phyloP scores from a whole-genome alignment of 768 basidiomycete genomes.

The Phylloporus sp. region DNA sequence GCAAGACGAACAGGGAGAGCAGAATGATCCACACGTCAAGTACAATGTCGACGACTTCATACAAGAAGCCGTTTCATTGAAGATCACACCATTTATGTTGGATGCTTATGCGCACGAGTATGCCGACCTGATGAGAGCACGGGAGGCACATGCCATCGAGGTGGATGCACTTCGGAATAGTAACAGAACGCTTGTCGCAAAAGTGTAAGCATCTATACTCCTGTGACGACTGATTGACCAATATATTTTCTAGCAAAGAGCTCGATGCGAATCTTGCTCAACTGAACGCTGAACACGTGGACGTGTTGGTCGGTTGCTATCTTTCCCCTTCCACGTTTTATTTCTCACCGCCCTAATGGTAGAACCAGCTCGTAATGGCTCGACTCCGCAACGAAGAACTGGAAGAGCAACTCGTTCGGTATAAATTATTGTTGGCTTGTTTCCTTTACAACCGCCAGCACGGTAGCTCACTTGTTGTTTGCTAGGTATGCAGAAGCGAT shows the following conservation, averaged over 20 bases:
- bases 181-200: constrained; percentile 69
- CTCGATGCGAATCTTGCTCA: constrained; percentile 77
- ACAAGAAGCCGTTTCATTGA: constrained; percentile 75
- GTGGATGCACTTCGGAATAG: constrained; percentile 77
- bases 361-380: constrained; percentile 90
- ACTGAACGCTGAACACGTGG: constrained; percentile 78
- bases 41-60: constrained; percentile 83
- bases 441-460: background rate
- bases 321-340: background rate
- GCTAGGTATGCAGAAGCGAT: constrained; percentile 67
- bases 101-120: constrained; percentile 88
- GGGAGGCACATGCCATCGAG: constrained; percentile 79
- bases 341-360: constrained; percentile 24
- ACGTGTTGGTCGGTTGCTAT: constrained; percentile 49
- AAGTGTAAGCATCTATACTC: constrained; percentile 59
- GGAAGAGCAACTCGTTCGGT: constrained; percentile 89
- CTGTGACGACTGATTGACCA: background rate
- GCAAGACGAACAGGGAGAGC: constrained; percentile 26
- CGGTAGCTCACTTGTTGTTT: background rate
- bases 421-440: constrained; percentile 70
- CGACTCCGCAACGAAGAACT: constrained; percentile 88
- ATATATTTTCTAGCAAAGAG: constrained; percentile 51
- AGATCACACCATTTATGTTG: constrained; percentile 94
- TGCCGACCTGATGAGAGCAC: constrained; percentile 68
- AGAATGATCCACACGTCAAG: constrained; percentile 19